Base-by-base conservation (phyloP, 1,139 yeast genomes). In the Diutina sp. region DNA sequence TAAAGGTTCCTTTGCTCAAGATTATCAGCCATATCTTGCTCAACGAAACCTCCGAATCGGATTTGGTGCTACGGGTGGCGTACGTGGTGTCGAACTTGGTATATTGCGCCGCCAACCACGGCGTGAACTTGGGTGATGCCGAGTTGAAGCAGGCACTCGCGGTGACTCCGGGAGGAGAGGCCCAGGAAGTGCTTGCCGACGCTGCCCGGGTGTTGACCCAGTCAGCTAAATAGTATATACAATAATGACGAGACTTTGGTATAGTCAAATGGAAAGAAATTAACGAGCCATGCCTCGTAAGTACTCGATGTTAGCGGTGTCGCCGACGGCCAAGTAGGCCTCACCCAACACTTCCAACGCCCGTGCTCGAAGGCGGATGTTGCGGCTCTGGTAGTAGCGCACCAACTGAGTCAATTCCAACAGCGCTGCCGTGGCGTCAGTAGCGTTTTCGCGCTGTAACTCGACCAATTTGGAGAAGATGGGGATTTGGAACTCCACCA, bases 1-100 rank as follows among this genome's bases (percentile, higher is more conserved):
- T 77, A 5, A 58, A 68, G 35, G 56, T 58, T 0, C 67, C 71
- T 25, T 59, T 80, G 18, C 46, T 69, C 0, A 57, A 56, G 1
- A 65, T 63, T 1, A 57, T 70, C 0, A 55, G 57, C 1, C 64
- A 66, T 3, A 64, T 79, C 2, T 63, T 78, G 12, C 56, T 58
- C 1, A 59, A 64, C 7, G 78, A 78, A 59, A 18, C 61, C 3
- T 47, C 59, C 0, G 69, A 72, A 3, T 65, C 63, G 2, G 50
- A 16, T 4, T 16, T 50, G n/a, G 44, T 50, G 28, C n/a, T 50
- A 7, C 32, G 53, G 14, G 63, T 72, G 35, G 62, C 70, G n/a
- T 72, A 67, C 56, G 61, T 76, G 3, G 57, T 77, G 32, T 58
- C 67, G 21, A 73, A 72, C 56, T 60, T 76, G 58, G 67, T 67